A percentile compares a stretch with the other conserved stretches of the same genome.
These are phyloP conservation scores for Cladosporium oxysporum DNA, from an alignment of 2,329 filamentous ascomycete genomes.

Conservation along the genomic window DNA sequence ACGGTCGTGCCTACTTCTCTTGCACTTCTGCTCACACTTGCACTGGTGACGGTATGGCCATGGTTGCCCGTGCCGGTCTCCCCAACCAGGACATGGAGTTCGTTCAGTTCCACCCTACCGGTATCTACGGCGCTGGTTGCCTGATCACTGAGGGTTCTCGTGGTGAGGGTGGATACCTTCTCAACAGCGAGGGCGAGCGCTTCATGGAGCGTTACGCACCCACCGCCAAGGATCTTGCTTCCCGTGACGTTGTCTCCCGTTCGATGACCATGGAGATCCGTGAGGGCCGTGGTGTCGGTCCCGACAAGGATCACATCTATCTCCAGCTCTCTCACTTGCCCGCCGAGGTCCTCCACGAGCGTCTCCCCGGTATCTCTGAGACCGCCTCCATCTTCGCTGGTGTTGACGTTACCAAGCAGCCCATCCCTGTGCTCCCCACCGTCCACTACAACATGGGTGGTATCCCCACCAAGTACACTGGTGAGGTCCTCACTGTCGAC, in stretches of 20 bases:
- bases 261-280: constrained; percentile 99
- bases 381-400: constrained; percentile 96
- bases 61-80: constrained; percentile 96
- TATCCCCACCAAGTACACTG: constrained; percentile 96
- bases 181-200: constrained; percentile 96
- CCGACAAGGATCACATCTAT: constrained; percentile 98
- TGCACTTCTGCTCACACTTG: constrained; percentile 98
- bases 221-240: constrained; percentile 95
- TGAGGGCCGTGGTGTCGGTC: constrained; percentile 92
- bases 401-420: constrained; percentile 95
- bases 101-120: constrained; percentile 98
- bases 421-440: constrained; percentile 92
- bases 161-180: constrained; percentile 95
- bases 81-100: constrained; percentile 99
- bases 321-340: constrained; percentile 96
- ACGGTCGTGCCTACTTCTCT: constrained; percentile 96
- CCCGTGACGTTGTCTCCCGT: constrained; percentile 92
- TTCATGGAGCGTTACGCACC: constrained; percentile 99
- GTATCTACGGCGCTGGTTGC: constrained; percentile 97
- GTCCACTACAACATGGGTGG: constrained; percentile 99
- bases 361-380: constrained; percentile 97
- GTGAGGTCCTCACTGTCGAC: constrained; percentile 89
- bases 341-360: constrained; percentile 87
- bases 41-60: constrained; percentile 98
- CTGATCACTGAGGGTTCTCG: constrained; percentile 97